Base-by-base conservation (phyloP, 257 asterid species). In the Sherardia arvensis region DNA sequence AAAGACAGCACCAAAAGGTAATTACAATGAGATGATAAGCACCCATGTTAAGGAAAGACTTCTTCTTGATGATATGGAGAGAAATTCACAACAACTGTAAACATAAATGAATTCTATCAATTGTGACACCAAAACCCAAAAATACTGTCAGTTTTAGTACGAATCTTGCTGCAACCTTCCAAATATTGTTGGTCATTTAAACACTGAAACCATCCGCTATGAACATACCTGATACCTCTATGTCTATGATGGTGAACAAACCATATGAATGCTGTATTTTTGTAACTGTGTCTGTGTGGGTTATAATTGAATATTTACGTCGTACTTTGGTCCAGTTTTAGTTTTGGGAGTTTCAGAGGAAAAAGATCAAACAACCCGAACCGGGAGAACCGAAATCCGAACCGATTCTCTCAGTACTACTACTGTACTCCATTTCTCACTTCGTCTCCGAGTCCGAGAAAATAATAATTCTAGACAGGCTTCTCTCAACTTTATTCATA, bases 241-340 rank as follows among this genome's bases (percentile, higher is more conserved):
- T 5, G 8, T 56, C 45, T 1, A 8, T 15, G n/a, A 27, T 26
- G 65, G 27, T 45, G 40, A 29, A 17, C 10, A 43, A n/a, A 23
- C 66, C 66, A 62, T 62, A 43, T 43, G 10, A 43, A 4, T 17
- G 56, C 57, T 43, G 66, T 62, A 43, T 25, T 26, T 62, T n/a
- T n/a, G n/a, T n/a, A n/a, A n/a, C n/a, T n/a, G n/a, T n/a, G n/a
- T n/a, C n/a, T n/a, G n/a, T n/a, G n/a, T n/a, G n/a, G n/a, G n/a
- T n/a, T n/a, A n/a, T n/a, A n/a, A n/a, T n/a, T n/a, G n/a, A n/a
- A n/a, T n/a, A n/a, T n/a, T n/a, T n/a, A n/a, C n/a, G n/a, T n/a
- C n/a, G n/a, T n/a, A n/a, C n/a, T n/a, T n/a, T n/a, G n/a, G n/a
- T n/a, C n/a, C n/a, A n/a, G n/a, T n/a, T n/a, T n/a, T n/a, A n/a